Evolutionary conservation across 257 asterid species (phyloP).

Genomic region (Solanum tarijense): DNA sequence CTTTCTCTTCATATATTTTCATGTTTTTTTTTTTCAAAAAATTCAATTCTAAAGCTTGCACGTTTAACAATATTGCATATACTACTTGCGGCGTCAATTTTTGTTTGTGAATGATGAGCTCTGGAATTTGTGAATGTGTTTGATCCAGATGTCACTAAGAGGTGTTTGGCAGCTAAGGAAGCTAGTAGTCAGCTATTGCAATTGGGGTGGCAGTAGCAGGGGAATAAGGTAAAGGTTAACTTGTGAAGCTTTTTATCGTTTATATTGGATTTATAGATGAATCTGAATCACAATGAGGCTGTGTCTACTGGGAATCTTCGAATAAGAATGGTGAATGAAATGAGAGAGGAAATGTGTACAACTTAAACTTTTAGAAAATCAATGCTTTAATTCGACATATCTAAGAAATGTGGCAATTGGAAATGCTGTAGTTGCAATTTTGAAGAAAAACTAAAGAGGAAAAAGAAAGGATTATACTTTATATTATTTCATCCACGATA

Average conservation of each 20-base stretch:
- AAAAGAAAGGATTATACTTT: not conserved
- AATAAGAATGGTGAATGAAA: not conserved
- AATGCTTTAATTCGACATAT: not conserved
- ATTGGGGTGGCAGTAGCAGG: conserved; percentile 94
- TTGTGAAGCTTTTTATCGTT: not conserved
- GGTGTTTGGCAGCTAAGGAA: conserved; percentile 89
- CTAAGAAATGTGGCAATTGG: not conserved
- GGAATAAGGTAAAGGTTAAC: conserved; percentile 53
- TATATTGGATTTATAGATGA: not conserved
- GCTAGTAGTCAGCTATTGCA: conserved; percentile 59
- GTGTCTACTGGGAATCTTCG: not conserved
- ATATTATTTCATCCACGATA: not conserved
- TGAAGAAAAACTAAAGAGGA: not conserved
- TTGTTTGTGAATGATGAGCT: not conserved
- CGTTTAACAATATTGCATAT: not conserved
- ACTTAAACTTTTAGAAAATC: not conserved
- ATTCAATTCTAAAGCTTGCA: not conserved
- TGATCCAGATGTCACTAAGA: conserved; percentile 49
- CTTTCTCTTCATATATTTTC: not conserved
- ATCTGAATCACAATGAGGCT: not conserved
- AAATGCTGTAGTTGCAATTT: not conserved
- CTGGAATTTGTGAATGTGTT: not conserved
- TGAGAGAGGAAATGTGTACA: not conserved
- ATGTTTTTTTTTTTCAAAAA: not conserved
- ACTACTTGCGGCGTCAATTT: not conserved